These are phyloP conservation scores for Phytophthora fragariae DNA, from an alignment of 352 stramenopile species.

Conservation along the genomic window DNA sequence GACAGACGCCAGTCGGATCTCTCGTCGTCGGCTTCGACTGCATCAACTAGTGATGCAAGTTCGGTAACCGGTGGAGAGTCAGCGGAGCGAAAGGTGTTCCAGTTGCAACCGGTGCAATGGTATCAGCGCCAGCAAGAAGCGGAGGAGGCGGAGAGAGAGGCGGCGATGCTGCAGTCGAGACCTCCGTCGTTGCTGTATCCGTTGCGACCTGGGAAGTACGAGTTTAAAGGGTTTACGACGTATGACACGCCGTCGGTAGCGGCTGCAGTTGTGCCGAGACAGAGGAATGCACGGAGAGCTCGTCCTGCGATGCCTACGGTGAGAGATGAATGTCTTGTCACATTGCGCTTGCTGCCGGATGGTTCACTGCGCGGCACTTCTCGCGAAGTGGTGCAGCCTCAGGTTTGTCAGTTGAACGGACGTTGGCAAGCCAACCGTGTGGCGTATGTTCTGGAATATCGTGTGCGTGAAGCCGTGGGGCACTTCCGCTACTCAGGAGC, in stretches of 20 bases:
- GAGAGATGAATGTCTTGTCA: conserved; percentile 75
- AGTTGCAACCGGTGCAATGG: conserved; percentile 40
- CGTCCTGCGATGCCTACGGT: conserved; percentile 21
- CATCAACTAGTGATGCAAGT: conserved; percentile 16
- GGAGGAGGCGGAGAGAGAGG: conserved; percentile 14
- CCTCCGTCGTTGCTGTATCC: conserved; percentile 52
- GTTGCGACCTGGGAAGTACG: conserved; percentile 63
- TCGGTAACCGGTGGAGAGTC: neutral
- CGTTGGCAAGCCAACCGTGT: conserved; percentile 66
- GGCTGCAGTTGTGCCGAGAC: conserved; percentile 13
- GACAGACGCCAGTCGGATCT: conserved; percentile 9
- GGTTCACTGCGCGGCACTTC: conserved; percentile 62
- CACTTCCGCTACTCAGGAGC: conserved; percentile 69
- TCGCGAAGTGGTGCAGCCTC: conserved; percentile 65
- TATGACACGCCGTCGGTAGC: conserved; percentile 34
- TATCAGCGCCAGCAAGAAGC: conserved; percentile 34
- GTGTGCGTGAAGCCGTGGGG: conserved; percentile 68
- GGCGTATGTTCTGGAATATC: conserved; percentile 68
- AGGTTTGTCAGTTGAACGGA: conserved; percentile 58
- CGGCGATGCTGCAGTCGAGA: conserved; percentile 26
- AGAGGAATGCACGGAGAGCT: conserved; percentile 24
- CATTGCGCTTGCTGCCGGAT: conserved; percentile 61
- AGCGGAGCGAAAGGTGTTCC: conserved; percentile 30
- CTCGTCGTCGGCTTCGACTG: conserved; percentile 28
- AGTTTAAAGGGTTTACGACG: conserved; percentile 70